Conservation (phyloP, 2,329 filamentous ascomycete species). For the Colletotrichum paranaense region DNA sequence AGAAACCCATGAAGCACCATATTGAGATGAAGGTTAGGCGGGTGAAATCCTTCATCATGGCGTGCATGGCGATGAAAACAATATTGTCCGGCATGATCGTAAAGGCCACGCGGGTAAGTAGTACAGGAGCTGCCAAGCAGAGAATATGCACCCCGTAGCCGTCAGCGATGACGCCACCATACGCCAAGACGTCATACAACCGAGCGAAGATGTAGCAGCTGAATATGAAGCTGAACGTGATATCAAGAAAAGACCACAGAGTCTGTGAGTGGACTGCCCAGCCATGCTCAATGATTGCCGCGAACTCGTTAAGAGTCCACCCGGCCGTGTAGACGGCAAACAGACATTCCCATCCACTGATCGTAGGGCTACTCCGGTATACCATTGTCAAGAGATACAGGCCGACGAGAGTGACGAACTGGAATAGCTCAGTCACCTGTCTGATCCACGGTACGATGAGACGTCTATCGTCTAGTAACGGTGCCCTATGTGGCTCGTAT, state of each 20-base stretch:
- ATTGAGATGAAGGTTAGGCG: slow-evolving; percentile 65
- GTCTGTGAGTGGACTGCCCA: slow-evolving; percentile 79
- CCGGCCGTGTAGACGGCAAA: slow-evolving; percentile 75
- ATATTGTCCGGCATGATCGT: slow-evolving; percentile 81
- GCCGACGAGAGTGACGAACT: slow-evolving; percentile 71
- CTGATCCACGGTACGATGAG: slow-evolving; percentile 77
- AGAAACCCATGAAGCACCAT: slow-evolving; percentile 78
- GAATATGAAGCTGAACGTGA: slow-evolving; percentile 74
- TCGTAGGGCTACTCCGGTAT: slow-evolving; percentile 57
- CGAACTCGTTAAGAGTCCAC: slow-evolving; percentile 75
- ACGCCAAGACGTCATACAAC: slow-evolving; percentile 56
- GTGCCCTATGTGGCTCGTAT: slow-evolving; percentile 74
- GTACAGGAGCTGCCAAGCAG: slow-evolving; percentile 73
- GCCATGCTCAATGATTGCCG: slow-evolving; percentile 73
- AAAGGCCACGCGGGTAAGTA: slow-evolving; percentile 77
- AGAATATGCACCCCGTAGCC: slow-evolving; percentile 73
- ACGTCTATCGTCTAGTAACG: slow-evolving; percentile 76
- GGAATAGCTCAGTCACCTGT: slow-evolving; percentile 72
- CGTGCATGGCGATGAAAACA: slow-evolving; percentile 77
- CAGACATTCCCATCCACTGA: slow-evolving; percentile 64
- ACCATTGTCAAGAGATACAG: slow-evolving; percentile 75
- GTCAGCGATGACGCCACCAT: slow-evolving; percentile 48
- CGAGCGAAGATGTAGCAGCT: slow-evolving; percentile 70
- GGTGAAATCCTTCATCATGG: slow-evolving; percentile 81
- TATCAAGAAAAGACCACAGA: slow-evolving; percentile 79